These are phyloP conservation scores for Penicillium sp. DNA, from an alignment of 2,329 filamentous ascomycete genomes.

Conservation along the genomic window DNA sequence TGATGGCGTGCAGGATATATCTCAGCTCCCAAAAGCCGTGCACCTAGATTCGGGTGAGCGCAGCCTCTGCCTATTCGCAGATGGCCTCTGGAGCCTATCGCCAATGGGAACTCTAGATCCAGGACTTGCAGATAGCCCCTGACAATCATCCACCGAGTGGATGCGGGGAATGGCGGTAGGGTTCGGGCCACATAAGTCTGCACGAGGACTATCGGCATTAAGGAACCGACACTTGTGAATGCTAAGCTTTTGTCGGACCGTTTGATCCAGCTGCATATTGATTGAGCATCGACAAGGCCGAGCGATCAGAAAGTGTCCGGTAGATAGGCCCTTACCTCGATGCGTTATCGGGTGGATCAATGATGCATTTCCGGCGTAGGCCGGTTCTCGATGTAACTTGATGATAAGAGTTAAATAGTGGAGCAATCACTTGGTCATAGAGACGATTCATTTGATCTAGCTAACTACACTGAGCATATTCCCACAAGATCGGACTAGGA, in stretches of 20 bases:
- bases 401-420: background rate
- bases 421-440: too few species aligned
- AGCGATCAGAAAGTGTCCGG: background rate
- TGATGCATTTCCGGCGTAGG: background rate
- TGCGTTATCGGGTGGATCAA: background rate
- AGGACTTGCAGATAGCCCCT: background rate
- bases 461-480: background rate
- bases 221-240: background rate
- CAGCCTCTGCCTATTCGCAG: background rate
- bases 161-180: background rate
- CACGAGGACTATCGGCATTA: background rate
- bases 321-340: background rate
- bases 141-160: background rate
- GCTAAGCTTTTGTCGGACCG: background rate
- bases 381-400: background rate
- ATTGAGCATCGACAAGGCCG: background rate
- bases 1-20: conserved; percentile 4
- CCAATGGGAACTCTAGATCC: background rate
- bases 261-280: background rate
- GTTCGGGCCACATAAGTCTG: background rate
- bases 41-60: background rate
- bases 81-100: background rate
- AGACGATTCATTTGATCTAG: background rate
- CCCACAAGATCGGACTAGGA: background rate
- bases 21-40: background rate